These are phyloP conservation scores for Gleditsia sinensis DNA, from an alignment of 306 rosid genomes.

Conservation along the genomic window DNA sequence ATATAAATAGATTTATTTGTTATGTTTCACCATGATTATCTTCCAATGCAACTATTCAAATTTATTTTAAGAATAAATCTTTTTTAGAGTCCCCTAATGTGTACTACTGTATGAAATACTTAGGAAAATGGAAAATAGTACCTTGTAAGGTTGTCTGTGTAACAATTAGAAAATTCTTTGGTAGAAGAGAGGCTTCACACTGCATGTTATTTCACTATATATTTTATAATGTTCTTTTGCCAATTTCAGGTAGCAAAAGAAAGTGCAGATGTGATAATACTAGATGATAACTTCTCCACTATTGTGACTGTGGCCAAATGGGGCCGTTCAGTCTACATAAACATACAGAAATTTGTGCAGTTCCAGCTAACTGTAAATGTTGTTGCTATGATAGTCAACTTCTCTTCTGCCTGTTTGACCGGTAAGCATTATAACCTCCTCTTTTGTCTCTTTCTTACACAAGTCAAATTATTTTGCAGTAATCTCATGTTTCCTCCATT, in stretches of 20 bases:
- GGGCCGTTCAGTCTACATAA: slow-evolving; percentile 98
- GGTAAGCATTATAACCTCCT: slow-evolving; percentile 50
- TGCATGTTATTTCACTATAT: slow-evolving; percentile 5
- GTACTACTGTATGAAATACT: slow-evolving; percentile 13
- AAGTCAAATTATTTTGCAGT: slow-evolving; percentile 15
- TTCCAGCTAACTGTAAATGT: slow-evolving; percentile 95
- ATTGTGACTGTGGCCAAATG: slow-evolving; percentile 95
- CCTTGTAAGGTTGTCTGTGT: slow-evolving; percentile 8
- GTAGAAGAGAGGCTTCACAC: slow-evolving; percentile 5
- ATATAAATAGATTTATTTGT: background rate
- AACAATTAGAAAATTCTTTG: slow-evolving; percentile 12
- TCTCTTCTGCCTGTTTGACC: slow-evolving; percentile 93
- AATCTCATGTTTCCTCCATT: background rate
- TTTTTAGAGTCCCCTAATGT: slow-evolving; percentile 4
- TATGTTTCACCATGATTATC: slow-evolving; percentile 24
- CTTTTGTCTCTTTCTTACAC: slow-evolving; percentile 20
- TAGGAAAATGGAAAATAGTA: background rate
- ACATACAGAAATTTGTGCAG: slow-evolving; percentile 98
- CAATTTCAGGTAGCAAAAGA: slow-evolving; percentile 91
- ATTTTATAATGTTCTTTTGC: slow-evolving; percentile 27
- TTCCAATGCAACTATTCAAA: slow-evolving; percentile 20
- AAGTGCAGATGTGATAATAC: slow-evolving; percentile 95
- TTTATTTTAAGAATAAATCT: slow-evolving; percentile 15
- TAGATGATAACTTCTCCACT: slow-evolving; percentile 95
- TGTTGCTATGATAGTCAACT: slow-evolving; percentile 95